These are phyloP conservation scores for Phylloporus arenicola DNA, from an alignment of 768 basidiomycete genomes.

Conservation along the genomic window DNA sequence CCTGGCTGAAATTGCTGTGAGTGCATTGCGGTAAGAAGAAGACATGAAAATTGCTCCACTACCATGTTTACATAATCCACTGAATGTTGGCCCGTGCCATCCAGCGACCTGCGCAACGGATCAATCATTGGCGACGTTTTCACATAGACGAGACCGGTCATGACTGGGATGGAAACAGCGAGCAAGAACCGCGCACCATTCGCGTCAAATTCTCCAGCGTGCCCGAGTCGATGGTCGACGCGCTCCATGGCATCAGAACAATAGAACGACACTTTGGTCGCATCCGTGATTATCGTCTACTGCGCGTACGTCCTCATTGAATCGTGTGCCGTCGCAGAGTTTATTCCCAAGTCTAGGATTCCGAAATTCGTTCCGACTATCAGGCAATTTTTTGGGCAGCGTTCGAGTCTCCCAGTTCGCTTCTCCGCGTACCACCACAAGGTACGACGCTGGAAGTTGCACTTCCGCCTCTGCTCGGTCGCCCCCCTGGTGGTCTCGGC, in stretches of 20 bases:
- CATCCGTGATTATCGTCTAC: conserved; percentile 39
- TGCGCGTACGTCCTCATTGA: conserved; percentile 32
- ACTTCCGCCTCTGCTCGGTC: conserved; percentile 19
- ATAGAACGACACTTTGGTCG: conserved; percentile 53
- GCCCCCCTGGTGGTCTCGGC: conserved; percentile 30
- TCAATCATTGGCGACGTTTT: conserved; percentile 9
- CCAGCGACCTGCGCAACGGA: conserved; percentile 4
- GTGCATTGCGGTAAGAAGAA: conserved; percentile 45
- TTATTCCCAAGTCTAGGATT: conserved; percentile 35
- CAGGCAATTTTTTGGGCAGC: conserved; percentile 38
- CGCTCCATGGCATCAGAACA: conserved; percentile 46
- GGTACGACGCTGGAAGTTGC: conserved; percentile 30
- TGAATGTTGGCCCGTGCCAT: conserved; percentile 13
- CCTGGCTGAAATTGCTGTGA: conserved; percentile 56
- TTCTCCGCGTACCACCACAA: conserved; percentile 30
- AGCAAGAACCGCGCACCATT: conserved; percentile 26
- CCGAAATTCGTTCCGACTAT: conserved; percentile 40
- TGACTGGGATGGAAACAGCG: conserved; percentile 10
- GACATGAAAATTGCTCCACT: conserved; percentile 16
- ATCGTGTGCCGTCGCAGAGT: not conserved
- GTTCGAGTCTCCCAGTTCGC: conserved; percentile 42
- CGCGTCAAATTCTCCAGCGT: conserved; percentile 38
- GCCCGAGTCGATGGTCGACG: conserved; percentile 44
- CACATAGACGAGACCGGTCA: conserved; percentile 23
- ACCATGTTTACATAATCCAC: conserved; percentile 19